Conservation (phyloP, 805 yeast species). For the Teunomyces kruisii region DNA sequence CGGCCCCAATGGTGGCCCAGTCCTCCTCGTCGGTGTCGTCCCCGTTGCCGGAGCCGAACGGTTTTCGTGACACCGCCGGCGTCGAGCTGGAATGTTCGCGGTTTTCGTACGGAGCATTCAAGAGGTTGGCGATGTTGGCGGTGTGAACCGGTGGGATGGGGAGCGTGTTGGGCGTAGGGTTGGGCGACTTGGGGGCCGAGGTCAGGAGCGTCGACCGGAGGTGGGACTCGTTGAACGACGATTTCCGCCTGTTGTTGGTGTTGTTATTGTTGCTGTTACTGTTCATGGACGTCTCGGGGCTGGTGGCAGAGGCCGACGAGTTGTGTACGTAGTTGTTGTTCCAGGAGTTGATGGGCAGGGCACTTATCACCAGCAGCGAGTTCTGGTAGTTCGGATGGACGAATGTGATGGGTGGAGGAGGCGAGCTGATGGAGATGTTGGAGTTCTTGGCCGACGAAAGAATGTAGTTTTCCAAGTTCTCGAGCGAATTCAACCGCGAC, state of each 20-base stretch:
- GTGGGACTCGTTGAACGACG: conserved; percentile 44
- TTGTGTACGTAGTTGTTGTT: conserved; percentile 15
- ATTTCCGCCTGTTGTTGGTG: conserved; percentile 32
- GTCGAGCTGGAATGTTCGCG: conserved; percentile 9
- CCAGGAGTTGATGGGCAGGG: conserved; percentile 27
- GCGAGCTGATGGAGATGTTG: conserved; percentile 32
- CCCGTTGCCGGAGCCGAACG: conserved; percentile 15
- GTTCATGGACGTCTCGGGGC: conserved; percentile 9
- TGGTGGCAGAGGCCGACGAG: conserved; percentile 7
- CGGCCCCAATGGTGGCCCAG: conserved; percentile 91
- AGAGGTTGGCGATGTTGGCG: conserved; percentile 13
- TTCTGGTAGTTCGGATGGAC: conserved; percentile 7
- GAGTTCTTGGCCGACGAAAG: conserved; percentile 41
- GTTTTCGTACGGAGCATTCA: conserved; percentile 11
- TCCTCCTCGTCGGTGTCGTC: conserved; percentile 96
- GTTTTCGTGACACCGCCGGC: conserved; percentile 8
- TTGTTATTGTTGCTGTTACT: no score
- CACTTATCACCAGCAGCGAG: conserved; percentile 14
- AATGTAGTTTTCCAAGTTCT: conserved; percentile 42
- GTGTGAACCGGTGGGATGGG: conserved; percentile 8
- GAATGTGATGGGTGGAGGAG: conserved; percentile 23
- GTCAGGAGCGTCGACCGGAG: conserved; percentile 42
- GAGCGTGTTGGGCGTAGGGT: conserved; percentile 5
- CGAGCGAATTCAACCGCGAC: conserved; percentile 42
- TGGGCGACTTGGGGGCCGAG: conserved; percentile 11